Evolutionary conservation across 441 rosid species (phyloP), one percentile per base, ranked within the genome.

Genomic region (Arabidopsis hybrid): DNA sequence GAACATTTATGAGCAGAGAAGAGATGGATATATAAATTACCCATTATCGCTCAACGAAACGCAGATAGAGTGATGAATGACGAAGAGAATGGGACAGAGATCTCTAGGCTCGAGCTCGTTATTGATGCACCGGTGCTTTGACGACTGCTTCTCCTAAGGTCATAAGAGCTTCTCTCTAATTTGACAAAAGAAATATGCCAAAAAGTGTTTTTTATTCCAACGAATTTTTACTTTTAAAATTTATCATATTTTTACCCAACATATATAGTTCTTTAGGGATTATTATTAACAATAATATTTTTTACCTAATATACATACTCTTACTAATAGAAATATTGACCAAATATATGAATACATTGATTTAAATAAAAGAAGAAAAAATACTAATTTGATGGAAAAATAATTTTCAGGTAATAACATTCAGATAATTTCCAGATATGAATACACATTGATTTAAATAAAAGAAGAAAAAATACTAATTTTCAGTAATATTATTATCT

Each of bases 91-190:
- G 51, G 47, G 36, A 67, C 67, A 73, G 70, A 66, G 79, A 76
- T 57, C 71, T 83, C 68, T 31, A 31, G 32, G 32, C 32, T 60
- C 60, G 62, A 63, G 31, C 32, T 31, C 40, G 71, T 62, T 67
- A 21, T 50, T 51, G 56, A 8, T 60, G 71, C 78, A 38, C n/a
- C 67, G 69, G 32, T 72, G 67, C 71, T 69, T 71, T 57, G 79
- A 77, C 74, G 83, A 82, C 84, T 72, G 79, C 67, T 79, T 72
- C 77, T 75, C 26, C 9, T 18, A 42, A 45, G 79, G 79, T 82
- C 71, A 47, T 73, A 71, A 14, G 32, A 29, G 39, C 18, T 47
- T 49, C 29, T 46, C 26, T n/a, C 51, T 46, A 49, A 52, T 56
- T 74, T 42, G 60, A 71, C 72, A 64, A 68, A 59, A n/a, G 18